phyloP scores from a whole-genome alignment of 2,329 filamentous ascomycete genomes.

The Colletotrichum sp. region DNA sequence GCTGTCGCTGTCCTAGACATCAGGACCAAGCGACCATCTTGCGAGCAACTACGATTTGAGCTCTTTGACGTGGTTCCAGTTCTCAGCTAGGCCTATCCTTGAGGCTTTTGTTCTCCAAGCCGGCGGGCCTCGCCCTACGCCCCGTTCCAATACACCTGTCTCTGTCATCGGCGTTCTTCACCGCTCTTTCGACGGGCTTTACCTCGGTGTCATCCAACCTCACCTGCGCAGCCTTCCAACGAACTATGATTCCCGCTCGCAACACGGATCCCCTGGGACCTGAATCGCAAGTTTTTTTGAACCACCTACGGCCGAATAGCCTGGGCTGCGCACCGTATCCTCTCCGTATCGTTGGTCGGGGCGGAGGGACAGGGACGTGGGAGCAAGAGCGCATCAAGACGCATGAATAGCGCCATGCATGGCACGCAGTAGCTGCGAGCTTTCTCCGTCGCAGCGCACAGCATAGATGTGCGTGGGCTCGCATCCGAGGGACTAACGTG shows the following conservation, averaged over 20 bases:
- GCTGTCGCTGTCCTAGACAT: not conserved
- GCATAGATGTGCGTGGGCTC: slow-evolving; percentile 14
- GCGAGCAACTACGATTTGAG: not conserved
- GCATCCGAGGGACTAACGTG: slow-evolving; percentile 4
- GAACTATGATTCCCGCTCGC: not conserved
- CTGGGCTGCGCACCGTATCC: not conserved
- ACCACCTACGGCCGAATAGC: not conserved
- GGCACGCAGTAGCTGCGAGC: slow-evolving; percentile 13
- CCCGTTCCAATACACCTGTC: not conserved
- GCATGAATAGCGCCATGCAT: slow-evolving; percentile 21
- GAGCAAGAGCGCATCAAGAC: not conserved
- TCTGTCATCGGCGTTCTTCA: not conserved
- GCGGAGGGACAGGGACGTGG: not conserved
- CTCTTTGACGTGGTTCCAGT: not conserved
- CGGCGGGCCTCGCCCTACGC: not conserved
- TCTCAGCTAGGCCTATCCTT: slow-evolving; percentile 9
- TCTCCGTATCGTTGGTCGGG: not conserved
- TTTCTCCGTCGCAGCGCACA: slow-evolving; percentile 7
- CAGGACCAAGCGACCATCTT: not conserved
- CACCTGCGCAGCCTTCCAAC: not conserved
- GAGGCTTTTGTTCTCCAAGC: not conserved
- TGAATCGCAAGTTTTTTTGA: not conserved
- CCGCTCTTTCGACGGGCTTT: slow-evolving; percentile 9
- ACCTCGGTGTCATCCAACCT: not conserved
- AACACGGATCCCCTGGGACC: not conserved